phyloP scores from a whole-genome alignment of 495 filamentous ascomycete genomes.

The Glutinoglossum americanum region DNA sequence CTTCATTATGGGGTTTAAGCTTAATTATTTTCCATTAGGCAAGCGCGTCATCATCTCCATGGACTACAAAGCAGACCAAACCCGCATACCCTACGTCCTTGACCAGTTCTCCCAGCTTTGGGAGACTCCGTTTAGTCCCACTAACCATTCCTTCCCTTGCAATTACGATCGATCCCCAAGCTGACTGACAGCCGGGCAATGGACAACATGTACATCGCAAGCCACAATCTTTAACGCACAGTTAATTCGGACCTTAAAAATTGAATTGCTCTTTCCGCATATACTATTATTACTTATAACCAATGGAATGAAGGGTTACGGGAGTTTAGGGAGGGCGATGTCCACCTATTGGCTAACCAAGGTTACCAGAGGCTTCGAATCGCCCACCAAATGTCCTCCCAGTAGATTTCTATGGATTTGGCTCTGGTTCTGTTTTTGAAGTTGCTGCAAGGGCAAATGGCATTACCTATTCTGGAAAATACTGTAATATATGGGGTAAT shows the following conservation, averaged over 20 bases:
- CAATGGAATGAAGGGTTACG: constrained; percentile 41
- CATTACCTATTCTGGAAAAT: constrained; percentile 53
- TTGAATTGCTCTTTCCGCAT: constrained; percentile 58
- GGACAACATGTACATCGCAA: constrained; percentile 62
- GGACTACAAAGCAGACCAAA: constrained; percentile 74
- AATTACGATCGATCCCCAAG: constrained; percentile 33
- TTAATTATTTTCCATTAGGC: no score
- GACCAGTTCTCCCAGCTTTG: constrained; percentile 45
- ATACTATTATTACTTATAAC: constrained; percentile 41
- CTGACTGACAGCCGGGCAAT: constrained; percentile 27
- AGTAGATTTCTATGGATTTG: constrained; percentile 72
- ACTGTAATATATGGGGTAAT: constrained; percentile 33
- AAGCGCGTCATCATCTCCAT: constrained; percentile 45
- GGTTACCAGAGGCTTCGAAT: constrained; percentile 30
- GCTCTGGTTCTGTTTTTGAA: constrained; percentile 70
- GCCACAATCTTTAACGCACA: constrained; percentile 73
- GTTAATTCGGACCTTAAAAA: constrained; percentile 16
- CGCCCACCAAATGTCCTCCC: constrained; percentile 68
- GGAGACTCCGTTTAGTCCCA: constrained; percentile 46
- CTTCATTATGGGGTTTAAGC: no score
- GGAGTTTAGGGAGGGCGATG: constrained; percentile 50
- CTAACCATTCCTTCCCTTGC: constrained; percentile 35
- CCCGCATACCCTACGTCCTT: constrained; percentile 42
- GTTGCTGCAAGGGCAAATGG: constrained; percentile 73
- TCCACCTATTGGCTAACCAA: constrained; percentile 15